A percentile compares a stretch with the other conserved stretches of the same genome.
Conservation (phyloP, 1,139 yeast species). For the Sugiyamaella grinbergsii region DNA sequence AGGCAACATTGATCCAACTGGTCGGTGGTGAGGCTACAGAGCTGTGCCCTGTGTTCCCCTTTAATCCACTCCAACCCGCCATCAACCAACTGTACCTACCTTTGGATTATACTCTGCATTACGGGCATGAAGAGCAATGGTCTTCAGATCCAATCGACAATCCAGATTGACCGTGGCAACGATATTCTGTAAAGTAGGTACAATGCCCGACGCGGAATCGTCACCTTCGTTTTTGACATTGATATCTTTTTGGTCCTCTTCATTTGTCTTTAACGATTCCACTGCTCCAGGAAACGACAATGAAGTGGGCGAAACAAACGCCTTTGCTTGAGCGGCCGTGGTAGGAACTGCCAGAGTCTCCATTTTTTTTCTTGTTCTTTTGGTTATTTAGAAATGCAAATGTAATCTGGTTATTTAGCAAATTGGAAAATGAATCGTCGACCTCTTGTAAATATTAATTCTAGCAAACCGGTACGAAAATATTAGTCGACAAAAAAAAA, state of each 20-base stretch:
- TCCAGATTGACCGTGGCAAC: constrained; percentile 98
- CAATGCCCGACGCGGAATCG: constrained; percentile 85
- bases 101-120: constrained; percentile 97
- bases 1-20: too few species aligned
- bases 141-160: constrained; percentile 91
- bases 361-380: constrained; percentile 47
- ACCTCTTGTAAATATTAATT: neutral
- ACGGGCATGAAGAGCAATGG: constrained; percentile 98
- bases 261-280: constrained; percentile 20
- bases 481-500: neutral
- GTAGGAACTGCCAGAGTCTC: constrained; percentile 76
- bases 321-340: constrained; percentile 79
- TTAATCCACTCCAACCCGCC: constrained; percentile 1
- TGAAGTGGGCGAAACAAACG: constrained; percentile 69
- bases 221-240: constrained; percentile 45
- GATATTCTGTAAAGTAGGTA: constrained; percentile 93
- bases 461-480: neutral
- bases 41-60: too few species aligned
- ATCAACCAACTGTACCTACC: constrained; percentile 33
- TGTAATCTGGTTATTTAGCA: neutral
- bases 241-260: constrained; percentile 9
- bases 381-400: constrained; percentile 3
- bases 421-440: too few species aligned
- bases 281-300: constrained; percentile 57
- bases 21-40: too few species aligned